phyloP scores from a whole-genome alignment of 2,329 filamentous ascomycete genomes.

The Paraphaeosphaeria minitans region DNA sequence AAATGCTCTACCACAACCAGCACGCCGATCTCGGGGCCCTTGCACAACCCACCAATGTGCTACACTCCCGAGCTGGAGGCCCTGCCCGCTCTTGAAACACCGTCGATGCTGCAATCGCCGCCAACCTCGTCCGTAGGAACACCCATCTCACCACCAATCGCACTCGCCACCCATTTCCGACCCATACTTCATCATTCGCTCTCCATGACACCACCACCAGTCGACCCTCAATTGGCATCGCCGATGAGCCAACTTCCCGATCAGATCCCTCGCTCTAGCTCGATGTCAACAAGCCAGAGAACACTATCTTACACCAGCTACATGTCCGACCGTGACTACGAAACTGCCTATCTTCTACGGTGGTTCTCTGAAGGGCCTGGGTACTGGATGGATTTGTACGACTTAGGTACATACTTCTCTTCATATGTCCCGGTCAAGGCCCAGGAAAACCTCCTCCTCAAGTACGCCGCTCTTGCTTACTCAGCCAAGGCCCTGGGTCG shows the following conservation, averaged over 20 bases:
- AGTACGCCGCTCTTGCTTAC: constrained; percentile 64
- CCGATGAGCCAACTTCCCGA: constrained; percentile 35
- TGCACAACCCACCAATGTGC: constrained; percentile 45
- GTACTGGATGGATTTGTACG: constrained; percentile 64
- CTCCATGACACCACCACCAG: constrained; percentile 39
- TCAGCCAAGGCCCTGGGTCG: constrained; percentile 65
- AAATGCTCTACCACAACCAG: constrained; percentile 34
- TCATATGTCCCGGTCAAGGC: constrained; percentile 65
- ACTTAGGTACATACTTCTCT: constrained; percentile 63
- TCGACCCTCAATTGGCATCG: constrained; percentile 42
- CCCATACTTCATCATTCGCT: constrained; percentile 54
- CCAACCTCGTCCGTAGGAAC: constrained; percentile 36
- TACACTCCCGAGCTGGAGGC: constrained; percentile 37
- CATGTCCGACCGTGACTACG: constrained; percentile 53
- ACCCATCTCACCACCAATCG: constrained; percentile 50
- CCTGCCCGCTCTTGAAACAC: constrained; percentile 25
- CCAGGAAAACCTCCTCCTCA: constrained; percentile 54
- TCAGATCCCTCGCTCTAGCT: constrained; percentile 31
- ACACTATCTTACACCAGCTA: constrained; percentile 28
- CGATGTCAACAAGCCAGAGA: constrained; percentile 29
- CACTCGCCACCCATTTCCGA: constrained; percentile 58
- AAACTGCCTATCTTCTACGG: constrained; percentile 63
- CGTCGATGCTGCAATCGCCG: constrained; percentile 36
- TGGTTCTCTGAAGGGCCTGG: constrained; percentile 66
- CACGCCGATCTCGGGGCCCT: constrained; percentile 22